These are phyloP conservation scores for Rhynchospora tenuis DNA, from an alignment of 176 grass and related monocot genomes.

Conservation along the genomic window DNA sequence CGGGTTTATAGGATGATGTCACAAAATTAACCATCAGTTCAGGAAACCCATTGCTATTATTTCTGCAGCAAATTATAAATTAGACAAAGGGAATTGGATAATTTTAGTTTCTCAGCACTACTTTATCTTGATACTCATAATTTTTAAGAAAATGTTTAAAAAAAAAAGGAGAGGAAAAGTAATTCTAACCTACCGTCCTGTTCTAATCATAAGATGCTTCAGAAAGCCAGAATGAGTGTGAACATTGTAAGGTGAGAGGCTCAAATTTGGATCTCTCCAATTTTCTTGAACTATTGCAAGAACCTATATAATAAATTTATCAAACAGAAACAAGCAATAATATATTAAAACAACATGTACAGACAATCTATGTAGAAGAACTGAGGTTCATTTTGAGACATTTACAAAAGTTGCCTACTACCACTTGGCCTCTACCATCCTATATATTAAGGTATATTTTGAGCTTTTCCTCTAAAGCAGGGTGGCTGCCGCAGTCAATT, in stretches of 20 bases:
- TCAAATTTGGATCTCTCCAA: constrained; percentile 66
- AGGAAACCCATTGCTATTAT: constrained; percentile 54
- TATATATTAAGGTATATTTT: neutral
- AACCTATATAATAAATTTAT: constrained; percentile 75
- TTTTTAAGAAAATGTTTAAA: neutral
- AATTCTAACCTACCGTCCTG: constrained; percentile 52
- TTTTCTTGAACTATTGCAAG: constrained; percentile 93
- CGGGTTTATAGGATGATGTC: constrained; percentile 73
- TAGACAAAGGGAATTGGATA: neutral
- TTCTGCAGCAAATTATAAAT: constrained; percentile 34
- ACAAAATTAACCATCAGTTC: constrained; percentile 99
- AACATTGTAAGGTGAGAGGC: constrained; percentile 61
- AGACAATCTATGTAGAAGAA: neutral
- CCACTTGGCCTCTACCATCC: neutral
- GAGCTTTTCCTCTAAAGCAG: neutral
- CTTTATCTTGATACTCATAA: neutral
- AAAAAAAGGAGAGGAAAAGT: neutral
- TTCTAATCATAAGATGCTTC: constrained; percentile 91
- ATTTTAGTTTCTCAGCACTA: neutral
- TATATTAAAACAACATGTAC: neutral
- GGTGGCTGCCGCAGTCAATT: neutral
- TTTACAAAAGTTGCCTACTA: neutral
- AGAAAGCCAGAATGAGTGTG: constrained; percentile 74
- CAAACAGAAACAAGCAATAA: constrained; percentile 15
- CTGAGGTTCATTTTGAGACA: neutral